A percentile compares a stretch with the other conserved stretches of the same genome.
Evolutionary conservation across 2,329 filamentous ascomycete genomes (phyloP).

Genomic region (Beauveria scarabaeidicola): DNA sequence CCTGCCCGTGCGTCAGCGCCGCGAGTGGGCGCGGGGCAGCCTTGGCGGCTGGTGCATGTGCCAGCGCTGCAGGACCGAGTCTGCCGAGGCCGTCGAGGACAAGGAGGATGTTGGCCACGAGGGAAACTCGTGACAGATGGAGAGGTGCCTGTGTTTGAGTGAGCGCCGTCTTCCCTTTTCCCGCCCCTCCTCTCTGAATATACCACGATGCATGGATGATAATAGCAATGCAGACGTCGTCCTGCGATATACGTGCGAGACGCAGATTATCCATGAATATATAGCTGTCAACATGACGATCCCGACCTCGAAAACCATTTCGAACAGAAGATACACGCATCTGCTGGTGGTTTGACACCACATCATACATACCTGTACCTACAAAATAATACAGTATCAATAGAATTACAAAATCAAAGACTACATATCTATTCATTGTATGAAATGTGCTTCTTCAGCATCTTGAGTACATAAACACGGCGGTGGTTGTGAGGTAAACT

Average conservation of each 20-base stretch:
- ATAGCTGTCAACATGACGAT: neutral
- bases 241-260: neutral
- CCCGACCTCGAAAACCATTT: neutral
- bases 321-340: neutral
- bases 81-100: conserved; percentile 20
- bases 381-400: neutral
- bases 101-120: neutral
- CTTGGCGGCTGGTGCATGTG: conserved; percentile 88
- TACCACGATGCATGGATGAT: neutral
- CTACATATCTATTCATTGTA: too few relatives aligned
- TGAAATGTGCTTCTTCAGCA: too few relatives aligned
- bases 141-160: neutral
- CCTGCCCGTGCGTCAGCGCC: conserved; percentile 66
- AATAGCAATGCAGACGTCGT: neutral
- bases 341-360: neutral
- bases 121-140: neutral
- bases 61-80: conserved; percentile 69
- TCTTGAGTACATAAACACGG: too few relatives aligned
- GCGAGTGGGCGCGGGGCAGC: conserved; percentile 83
- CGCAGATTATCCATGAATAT: neutral
- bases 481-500: neutral
- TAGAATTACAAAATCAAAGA: neutral
- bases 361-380: too few relatives aligned
- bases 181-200: neutral
- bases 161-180: neutral